phyloP scores from a whole-genome alignment of 169 alveolate species.

The Cryptosporidium viatorum region DNA sequence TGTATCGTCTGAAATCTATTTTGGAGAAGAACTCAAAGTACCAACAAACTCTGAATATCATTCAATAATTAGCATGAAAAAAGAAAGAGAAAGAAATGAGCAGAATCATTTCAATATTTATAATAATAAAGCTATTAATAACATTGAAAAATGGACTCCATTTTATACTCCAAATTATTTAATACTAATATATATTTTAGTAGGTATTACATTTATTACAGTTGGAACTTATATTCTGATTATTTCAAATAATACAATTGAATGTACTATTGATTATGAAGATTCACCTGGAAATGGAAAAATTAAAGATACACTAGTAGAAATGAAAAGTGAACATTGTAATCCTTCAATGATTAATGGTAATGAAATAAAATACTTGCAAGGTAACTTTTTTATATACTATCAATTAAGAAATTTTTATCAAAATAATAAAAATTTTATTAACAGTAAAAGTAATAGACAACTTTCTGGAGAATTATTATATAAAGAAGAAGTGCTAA shows the following conservation, averaged over 20 bases:
- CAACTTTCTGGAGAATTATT: conserved; percentile 80
- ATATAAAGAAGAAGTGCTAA: conserved; percentile 37
- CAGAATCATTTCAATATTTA: not conserved
- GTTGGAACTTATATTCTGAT: conserved; percentile 26
- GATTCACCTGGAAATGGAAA: conserved; percentile 58
- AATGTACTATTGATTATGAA: conserved; percentile 40
- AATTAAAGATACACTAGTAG: conserved; percentile 25
- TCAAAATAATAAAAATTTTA: conserved; percentile 81
- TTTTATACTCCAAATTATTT: conserved; percentile 37
- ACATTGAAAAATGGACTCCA: conserved; percentile 50
- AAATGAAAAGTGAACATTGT: conserved; percentile 20
- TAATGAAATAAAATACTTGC: not conserved
- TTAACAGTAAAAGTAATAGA: conserved; percentile 79
- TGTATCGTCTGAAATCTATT: not conserved
- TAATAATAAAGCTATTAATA: not conserved
- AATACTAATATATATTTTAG: conserved; percentile 5
- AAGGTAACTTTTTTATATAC: conserved; percentile 62
- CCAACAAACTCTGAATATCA: not conserved
- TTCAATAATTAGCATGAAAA: not conserved
- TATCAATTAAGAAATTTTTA: conserved; percentile 81
- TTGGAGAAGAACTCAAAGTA: not conserved
- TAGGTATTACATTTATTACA: conserved; percentile 21
- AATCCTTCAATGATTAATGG: conserved; percentile 59
- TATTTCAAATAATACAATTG: conserved; percentile 21
- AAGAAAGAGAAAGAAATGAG: conserved; percentile 6